Evolutionary conservation across 768 basidiomycete species (phyloP).

Genomic region (Russula ochroleuca): DNA sequence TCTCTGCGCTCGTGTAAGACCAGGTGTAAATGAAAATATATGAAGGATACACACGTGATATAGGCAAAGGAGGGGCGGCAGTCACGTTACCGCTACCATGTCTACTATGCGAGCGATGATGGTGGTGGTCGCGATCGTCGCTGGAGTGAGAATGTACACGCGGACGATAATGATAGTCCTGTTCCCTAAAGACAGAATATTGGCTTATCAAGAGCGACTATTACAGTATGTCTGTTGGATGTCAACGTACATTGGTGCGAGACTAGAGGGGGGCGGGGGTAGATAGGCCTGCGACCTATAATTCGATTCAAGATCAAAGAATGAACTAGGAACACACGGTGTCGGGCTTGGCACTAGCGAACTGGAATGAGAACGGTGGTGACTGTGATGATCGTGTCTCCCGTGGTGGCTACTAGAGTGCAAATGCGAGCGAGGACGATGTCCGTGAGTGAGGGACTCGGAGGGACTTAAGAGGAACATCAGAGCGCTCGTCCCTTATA

Average conservation of each 20-base stretch:
- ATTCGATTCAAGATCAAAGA: background rate
- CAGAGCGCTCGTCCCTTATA: background rate
- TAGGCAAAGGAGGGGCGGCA: slow-evolving; percentile 8
- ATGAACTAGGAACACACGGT: background rate
- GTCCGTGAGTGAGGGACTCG: slow-evolving; percentile 1
- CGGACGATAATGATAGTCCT: slow-evolving; percentile 30
- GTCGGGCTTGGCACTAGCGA: slow-evolving; percentile 11
- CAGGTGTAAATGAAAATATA: background rate
- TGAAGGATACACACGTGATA: slow-evolving; percentile 7
- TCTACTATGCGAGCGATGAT: slow-evolving; percentile 7
- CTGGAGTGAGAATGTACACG: slow-evolving; percentile 18
- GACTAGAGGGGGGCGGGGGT: background rate
- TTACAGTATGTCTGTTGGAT: background rate
- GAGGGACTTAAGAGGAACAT: background rate
- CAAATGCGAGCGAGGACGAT: slow-evolving; percentile 4
- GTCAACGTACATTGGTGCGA: slow-evolving; percentile 2
- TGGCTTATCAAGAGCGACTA: background rate
- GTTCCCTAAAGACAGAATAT: slow-evolving; percentile 9
- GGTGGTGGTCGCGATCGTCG: background rate
- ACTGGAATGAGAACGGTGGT: background rate
- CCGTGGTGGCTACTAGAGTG: background rate
- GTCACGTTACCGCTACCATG: slow-evolving; percentile 6
- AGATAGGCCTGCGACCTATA: background rate
- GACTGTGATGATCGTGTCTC: background rate
- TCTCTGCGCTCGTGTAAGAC: slow-evolving; percentile 1